phyloP scores from a whole-genome alignment of 495 filamentous ascomycete species.

The Aspergillus hancockii region DNA sequence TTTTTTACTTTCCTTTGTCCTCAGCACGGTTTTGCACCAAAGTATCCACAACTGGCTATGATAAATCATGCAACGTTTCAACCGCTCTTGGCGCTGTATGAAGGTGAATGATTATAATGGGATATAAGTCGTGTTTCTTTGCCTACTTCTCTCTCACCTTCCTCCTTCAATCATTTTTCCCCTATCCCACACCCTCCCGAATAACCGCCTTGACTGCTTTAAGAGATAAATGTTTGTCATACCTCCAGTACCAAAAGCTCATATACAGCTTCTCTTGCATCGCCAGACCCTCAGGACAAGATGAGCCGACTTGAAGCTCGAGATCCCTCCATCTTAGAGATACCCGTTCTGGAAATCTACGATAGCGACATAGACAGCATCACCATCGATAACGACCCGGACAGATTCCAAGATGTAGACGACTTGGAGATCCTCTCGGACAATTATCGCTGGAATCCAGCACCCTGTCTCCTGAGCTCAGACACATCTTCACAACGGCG shows the following conservation, averaged over 20 bases:
- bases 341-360: not conserved
- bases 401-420: conserved; percentile 13
- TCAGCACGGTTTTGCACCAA: not conserved
- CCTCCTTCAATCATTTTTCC: not conserved
- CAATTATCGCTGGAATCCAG: not conserved
- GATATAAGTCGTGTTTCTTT: not conserved
- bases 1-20: not conserved
- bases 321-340: not conserved
- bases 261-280: not conserved
- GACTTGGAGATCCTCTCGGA: not conserved
- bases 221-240: not conserved
- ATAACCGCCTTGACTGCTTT: not conserved
- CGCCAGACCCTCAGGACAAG: not conserved
- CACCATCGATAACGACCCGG: conserved; percentile 20
- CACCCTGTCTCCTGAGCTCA: not conserved
- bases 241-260: not conserved
- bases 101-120: not conserved
- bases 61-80: not conserved
- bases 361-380: conserved; percentile 14
- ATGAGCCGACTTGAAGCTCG: not conserved
- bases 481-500: not conserved
- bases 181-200: not conserved
- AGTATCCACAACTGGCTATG: not conserved
- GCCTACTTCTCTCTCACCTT: not conserved
- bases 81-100: not conserved